Conservation (phyloP, 106 monocot species). For the Posidonia australis region DNA sequence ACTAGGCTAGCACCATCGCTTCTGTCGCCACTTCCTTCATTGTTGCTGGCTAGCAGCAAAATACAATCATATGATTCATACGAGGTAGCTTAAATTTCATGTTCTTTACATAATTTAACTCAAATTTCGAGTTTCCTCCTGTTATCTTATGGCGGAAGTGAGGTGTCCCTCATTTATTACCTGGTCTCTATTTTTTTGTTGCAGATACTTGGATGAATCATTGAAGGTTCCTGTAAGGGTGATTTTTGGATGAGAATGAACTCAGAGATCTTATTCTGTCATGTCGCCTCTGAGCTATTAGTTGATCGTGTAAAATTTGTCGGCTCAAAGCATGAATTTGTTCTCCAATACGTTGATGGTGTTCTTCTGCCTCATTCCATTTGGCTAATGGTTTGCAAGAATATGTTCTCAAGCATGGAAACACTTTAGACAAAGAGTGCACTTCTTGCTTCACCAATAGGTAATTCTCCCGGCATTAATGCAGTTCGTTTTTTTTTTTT, state of each 20-base stretch:
- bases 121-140: background rate
- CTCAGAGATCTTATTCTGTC: background rate
- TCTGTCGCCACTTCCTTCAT: background rate
- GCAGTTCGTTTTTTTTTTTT: too few species aligned
- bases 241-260: too few species aligned
- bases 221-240: slow-evolving; percentile 42
- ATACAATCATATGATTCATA: too few species aligned
- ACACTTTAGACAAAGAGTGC: too few species aligned
- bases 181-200: slow-evolving; percentile 13
- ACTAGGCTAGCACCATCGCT: background rate
- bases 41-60: background rate
- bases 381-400: slow-evolving; percentile 47
- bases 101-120: background rate
- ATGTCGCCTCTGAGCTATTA: slow-evolving; percentile 21
- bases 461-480: slow-evolving; percentile 12
- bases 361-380: slow-evolving; percentile 15
- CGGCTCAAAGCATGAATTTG: slow-evolving; percentile 21
- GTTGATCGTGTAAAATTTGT: slow-evolving; percentile 29
- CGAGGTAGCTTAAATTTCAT: background rate
- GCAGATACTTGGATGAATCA: slow-evolving; percentile 50
- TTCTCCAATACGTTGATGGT: slow-evolving; percentile 26
- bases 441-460: slow-evolving; percentile 32
- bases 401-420: too few species aligned
- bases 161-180: slow-evolving; percentile 6
- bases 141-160: slow-evolving; percentile 43